Conservation (phyloP, 2,329 filamentous ascomycete genomes). For the Colletotrichum graminicola region DNA sequence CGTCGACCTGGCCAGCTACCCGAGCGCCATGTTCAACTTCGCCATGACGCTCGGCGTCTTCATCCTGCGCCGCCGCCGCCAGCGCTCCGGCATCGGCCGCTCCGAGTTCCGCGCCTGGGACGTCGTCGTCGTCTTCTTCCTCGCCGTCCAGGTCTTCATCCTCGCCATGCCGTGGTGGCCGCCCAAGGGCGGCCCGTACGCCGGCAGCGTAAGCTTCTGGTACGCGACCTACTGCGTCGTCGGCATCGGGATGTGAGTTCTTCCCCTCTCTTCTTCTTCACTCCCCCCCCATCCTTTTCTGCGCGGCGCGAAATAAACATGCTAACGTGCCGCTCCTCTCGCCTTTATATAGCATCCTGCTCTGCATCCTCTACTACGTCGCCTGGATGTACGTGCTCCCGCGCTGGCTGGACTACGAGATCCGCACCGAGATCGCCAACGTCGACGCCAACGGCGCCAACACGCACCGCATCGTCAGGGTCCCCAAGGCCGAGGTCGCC, state of each 20-base stretch:
- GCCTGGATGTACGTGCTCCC: slow-evolving; percentile 70
- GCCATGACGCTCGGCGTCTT: slow-evolving; percentile 69
- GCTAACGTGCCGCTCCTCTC: neutral
- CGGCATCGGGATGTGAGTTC: slow-evolving; percentile 73
- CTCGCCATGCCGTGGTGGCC: slow-evolving; percentile 80
- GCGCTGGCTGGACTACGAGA: slow-evolving; percentile 62
- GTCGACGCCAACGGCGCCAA: slow-evolving; percentile 59
- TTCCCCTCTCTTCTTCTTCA: neutral
- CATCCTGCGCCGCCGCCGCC: slow-evolving; percentile 67
- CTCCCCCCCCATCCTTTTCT: too few relatives aligned
- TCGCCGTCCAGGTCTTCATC: slow-evolving; percentile 70
- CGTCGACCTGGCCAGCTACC: slow-evolving; percentile 70
- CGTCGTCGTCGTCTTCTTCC: slow-evolving; percentile 68
- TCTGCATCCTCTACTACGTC: slow-evolving; percentile 69
- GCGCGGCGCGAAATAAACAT: too few relatives aligned
- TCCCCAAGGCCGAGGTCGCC: slow-evolving; percentile 62
- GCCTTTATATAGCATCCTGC: slow-evolving; percentile 54
- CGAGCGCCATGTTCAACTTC: slow-evolving; percentile 68
- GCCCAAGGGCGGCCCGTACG: slow-evolving; percentile 68
- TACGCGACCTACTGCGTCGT: slow-evolving; percentile 77
- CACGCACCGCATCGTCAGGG: slow-evolving; percentile 63
- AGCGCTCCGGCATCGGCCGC: slow-evolving; percentile 59
- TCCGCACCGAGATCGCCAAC: slow-evolving; percentile 66
- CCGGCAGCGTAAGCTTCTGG: slow-evolving; percentile 79
- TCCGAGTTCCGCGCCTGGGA: slow-evolving; percentile 72